Base-by-base conservation (phyloP, 129 eudicot genomes). In the Saposhnikovia divaricata region DNA sequence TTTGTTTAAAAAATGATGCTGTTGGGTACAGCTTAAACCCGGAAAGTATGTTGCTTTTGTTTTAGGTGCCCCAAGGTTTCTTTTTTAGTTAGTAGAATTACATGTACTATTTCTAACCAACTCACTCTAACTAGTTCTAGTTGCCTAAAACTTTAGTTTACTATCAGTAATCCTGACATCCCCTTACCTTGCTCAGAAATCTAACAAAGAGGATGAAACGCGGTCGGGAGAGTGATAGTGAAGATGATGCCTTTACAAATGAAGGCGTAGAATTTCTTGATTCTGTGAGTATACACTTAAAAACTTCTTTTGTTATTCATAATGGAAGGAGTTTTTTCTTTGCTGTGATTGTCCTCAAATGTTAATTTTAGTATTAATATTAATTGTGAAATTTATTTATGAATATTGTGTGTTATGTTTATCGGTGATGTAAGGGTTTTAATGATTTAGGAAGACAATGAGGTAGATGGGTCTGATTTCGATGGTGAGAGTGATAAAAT, bases 201-300 rank as follows among this genome's bases (percentile, higher is more conserved):
- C 8, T 46, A 10, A 4, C 84, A 27, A 91, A 89, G 86, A 27
- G 72, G 80, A 45, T 66, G 84, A 84, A 39, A 72, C 83, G 82
- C 40, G 80, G 68, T 11, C 84, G 79, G 21, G 82, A 80, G 47
- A 85, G 65, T 31, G 89, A 88, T 21, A 71, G 79, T 15, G 88
- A 89, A 63, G 93, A 85, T 46, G 84, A 84, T 46, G 61, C 28
- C 55, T 70, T 12, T 37, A 69, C 47, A 14, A 55, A 68, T 7
- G 59, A 40, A 9, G 27, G 3, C 3, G 63, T 13, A 23, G 79
- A 82, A 70, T 70, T 34, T 78, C 66, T 40, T 37, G 69, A 74
- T 43, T 43, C 25, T 44, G 77, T 74, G 18, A 74, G 77, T 74
- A 4, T 1, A 28, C 43, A 48, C 53, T 75, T 84, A 3, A n/a